Base-by-base conservation (phyloP, 148 eudicot genomes). In the Vaccinium darrowii region DNA sequence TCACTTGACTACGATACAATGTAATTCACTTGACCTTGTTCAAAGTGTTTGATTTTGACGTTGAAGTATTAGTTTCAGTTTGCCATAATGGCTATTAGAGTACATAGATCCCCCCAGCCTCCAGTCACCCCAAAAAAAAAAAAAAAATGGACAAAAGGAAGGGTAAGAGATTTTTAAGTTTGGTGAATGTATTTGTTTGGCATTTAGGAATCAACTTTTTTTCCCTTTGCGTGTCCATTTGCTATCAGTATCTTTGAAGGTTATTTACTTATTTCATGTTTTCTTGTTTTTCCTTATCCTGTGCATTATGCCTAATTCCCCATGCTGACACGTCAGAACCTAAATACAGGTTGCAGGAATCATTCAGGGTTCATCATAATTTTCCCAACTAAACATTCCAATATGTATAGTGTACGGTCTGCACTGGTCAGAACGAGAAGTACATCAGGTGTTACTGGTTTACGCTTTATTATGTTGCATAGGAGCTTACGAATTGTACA, bases 401-500 rank as follows among this genome's bases (percentile, higher is more conserved):
- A 79, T 73, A 72, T 58, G 43, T 84, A 74, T 80, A 78, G 84
- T 77, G 25, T 86, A 71, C 84, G 30, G 16, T 52, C 86, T 50
- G 58, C 39, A 58, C 85, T 49, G 10, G 73, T 82, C 85, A 56
- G 76, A 74, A 84, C 81, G 53, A 88, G 88, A 88, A 88, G 91
- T 83, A 88, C 89, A 86, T 93, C 95, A 92, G 94, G 93, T 93
- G 85, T 60, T 78, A 84, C 76, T 86, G 80, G 76, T 83, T 83
- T 58, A 67, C 78, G 84, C 88, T 85, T 51, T 82, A 63, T 84
- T 81, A 62, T 76, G 80, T 30, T 47, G 63, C 58, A 47, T 33
- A 49, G 53, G 78, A 83, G 76, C 80, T 76, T 72, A 19, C 23
- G 33, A 78, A 82, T 76, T 87, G 76, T 85, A 65, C 49, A 76